Base-by-base conservation (phyloP, 2,329 filamentous ascomycete genomes). In the Stachybotrys elegans region DNA sequence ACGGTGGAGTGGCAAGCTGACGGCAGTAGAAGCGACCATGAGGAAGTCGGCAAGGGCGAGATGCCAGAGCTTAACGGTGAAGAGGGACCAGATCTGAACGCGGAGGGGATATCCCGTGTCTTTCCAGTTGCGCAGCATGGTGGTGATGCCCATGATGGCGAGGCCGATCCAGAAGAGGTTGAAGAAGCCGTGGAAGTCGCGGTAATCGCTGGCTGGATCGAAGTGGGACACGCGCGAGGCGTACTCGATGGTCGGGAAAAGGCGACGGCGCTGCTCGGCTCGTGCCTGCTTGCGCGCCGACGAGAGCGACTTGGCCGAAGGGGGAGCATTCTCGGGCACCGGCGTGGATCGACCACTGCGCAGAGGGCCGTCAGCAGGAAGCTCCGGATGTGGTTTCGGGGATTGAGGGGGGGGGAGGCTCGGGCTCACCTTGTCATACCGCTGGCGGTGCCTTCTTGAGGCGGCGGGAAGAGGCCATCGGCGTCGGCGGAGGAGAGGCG, bases 131-230 rank as follows among this genome's bases (percentile, higher is more conserved):
- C 92, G 83, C 58, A 96, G 69, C 73, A 90, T 88, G n/a, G 88
- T 88, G 3, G 92, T 97, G 50, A 95, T 84, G 57, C 91, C 89
- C 91, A 98, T 95, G 65, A 98, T 95, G 54, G 88, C 88, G 47
- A 98, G 75, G 9, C 89, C 89, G 52, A 98, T 92, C 93, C 93
- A 98, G 70, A 98, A 98, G 29, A 98, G 79, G 43, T 93, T 88
- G 70, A 96, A 98, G 77, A 98, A 98, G 60, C 93, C 93, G 56
- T 89, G 83, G 63, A 98, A 98, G 66, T 98, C 90, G 58, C 83
- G 83, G 63, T 97, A 91, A 58, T 95, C 90, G 65, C 88, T 95
- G 40, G 81, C 78, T 0, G 91, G 90, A 60, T 98, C 93, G 62
- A 98, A 95, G 68, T 98, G 92, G 16, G 92, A 97, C 19, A 97